Evolutionary conservation across 2,329 filamentous ascomycete species (phyloP).

Genomic region (Phyllosticta ampelicida): DNA sequence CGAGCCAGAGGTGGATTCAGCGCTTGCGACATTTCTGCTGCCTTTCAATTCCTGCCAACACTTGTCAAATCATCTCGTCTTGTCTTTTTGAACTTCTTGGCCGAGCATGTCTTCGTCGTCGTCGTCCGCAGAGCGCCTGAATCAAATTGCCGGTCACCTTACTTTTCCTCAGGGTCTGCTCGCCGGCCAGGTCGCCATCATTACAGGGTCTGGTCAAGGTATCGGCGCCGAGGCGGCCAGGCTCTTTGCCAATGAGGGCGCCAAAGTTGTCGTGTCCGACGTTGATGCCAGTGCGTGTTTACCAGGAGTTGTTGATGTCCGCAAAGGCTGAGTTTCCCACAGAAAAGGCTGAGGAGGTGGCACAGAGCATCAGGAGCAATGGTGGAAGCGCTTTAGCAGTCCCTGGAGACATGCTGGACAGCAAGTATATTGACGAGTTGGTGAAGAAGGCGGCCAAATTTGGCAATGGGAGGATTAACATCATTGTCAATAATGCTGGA

Average conservation of each 20-base stretch:
- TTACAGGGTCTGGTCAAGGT: conserved; percentile 77
- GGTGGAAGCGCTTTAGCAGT: conserved; percentile 63
- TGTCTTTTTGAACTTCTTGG: background rate
- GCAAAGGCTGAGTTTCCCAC: background rate
- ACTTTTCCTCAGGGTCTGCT: conserved; percentile 75
- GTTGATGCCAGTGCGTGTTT: conserved; percentile 55
- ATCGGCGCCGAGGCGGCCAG: conserved; percentile 78
- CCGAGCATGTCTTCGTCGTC: background rate
- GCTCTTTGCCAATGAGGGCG: conserved; percentile 78
- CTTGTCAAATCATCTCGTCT: background rate
- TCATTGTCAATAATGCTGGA: conserved; percentile 84
- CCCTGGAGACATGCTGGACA: conserved; percentile 64
- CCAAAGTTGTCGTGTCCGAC: conserved; percentile 73
- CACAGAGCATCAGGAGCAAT: conserved; percentile 54
- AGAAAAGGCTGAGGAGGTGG: conserved; percentile 61
- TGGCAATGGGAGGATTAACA: conserved; percentile 77
- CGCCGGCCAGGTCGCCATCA: conserved; percentile 70
- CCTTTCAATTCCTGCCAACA: background rate
- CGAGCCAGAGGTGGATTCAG: background rate
- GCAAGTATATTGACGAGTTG: conserved; percentile 59
- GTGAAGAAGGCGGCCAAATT: conserved; percentile 68
- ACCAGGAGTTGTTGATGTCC: background rate
- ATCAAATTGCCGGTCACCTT: conserved; percentile 66
- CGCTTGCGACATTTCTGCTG: background rate
- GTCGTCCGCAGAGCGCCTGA: conserved; percentile 41